These are phyloP conservation scores for Vigna hirtella DNA, from an alignment of 306 rosid genomes.

Conservation along the genomic window DNA sequence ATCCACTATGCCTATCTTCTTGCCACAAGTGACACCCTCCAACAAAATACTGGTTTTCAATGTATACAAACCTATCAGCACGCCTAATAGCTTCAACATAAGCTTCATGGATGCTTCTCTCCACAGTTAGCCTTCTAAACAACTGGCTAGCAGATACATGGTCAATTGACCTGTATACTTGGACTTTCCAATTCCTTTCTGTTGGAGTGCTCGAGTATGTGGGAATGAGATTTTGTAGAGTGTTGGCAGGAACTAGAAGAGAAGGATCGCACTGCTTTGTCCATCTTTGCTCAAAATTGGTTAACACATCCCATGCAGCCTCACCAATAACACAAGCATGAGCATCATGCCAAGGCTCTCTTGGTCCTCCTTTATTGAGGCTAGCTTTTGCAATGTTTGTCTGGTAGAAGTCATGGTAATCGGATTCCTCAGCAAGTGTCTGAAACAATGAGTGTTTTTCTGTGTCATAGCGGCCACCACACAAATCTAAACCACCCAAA, in stretches of 20 bases:
- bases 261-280: constrained; percentile 76
- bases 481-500: constrained; percentile 87
- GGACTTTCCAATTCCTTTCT: constrained; percentile 80
- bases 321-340: constrained; percentile 90
- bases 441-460: constrained; percentile 83
- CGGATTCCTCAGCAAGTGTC: constrained; percentile 63
- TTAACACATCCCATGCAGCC: constrained; percentile 87
- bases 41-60: constrained; percentile 92
- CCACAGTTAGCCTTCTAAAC: constrained; percentile 68
- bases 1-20: constrained; percentile 72
- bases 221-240: constrained; percentile 57
- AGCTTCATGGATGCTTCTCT: constrained; percentile 90
- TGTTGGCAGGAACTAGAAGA: constrained; percentile 61
- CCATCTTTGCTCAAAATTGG: constrained; percentile 96
- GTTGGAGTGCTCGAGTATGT: constrained; percentile 44
- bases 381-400: constrained; percentile 79
- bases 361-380: constrained; percentile 86
- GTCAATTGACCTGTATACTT: constrained; percentile 88
- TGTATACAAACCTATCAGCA: constrained; percentile 84
- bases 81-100: constrained; percentile 86
- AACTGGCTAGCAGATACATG: constrained; percentile 74
- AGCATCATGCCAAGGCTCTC: constrained; percentile 97
- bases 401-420: constrained; percentile 76
- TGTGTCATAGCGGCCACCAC: constrained; percentile 91
- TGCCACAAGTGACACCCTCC: constrained; percentile 94